Evolutionary conservation across 1,284 basidiomycete genomes (phyloP).

Genomic region (Heterobasidion occidentale): DNA sequence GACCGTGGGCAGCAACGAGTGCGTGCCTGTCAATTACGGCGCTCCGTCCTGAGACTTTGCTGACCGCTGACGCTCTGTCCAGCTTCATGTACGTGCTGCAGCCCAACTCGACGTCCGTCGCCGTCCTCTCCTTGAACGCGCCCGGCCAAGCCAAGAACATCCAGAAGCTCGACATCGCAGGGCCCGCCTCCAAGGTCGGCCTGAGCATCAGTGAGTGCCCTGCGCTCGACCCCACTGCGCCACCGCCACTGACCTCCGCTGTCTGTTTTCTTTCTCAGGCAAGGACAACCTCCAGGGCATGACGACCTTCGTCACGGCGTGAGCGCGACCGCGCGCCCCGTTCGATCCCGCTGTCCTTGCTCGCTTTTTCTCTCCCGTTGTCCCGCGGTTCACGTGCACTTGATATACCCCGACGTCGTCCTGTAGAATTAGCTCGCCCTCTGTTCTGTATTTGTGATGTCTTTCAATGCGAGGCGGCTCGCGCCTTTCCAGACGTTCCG

Average conservation of each 20-base stretch:
- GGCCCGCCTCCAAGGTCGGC: conserved; percentile 26
- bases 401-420: too few species aligned
- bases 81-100: conserved; percentile 40
- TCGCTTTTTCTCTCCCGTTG: not conserved
- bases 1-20: conserved; percentile 36
- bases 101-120: conserved; percentile 30
- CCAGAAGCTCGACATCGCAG: conserved; percentile 32
- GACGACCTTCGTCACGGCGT: conserved; percentile 26
- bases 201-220: conserved; percentile 28
- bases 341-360: not conserved
- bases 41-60: not conserved
- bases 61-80: not conserved
- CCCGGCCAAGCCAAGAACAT: conserved; percentile 30
- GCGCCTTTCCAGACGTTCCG: too few species aligned
- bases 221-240: too few species aligned
- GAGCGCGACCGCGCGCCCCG: not conserved
- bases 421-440: too few species aligned
- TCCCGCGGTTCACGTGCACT: not conserved
- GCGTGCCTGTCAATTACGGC: conserved; percentile 12
- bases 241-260: not conserved
- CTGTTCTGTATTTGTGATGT: too few species aligned
- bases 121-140: conserved; percentile 32
- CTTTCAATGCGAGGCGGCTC: too few species aligned
- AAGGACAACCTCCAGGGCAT: conserved; percentile 34
- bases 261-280: conserved; percentile 14